Conservation (phyloP, 768 basidiomycete species). For the Sarcodon aspratus region DNA sequence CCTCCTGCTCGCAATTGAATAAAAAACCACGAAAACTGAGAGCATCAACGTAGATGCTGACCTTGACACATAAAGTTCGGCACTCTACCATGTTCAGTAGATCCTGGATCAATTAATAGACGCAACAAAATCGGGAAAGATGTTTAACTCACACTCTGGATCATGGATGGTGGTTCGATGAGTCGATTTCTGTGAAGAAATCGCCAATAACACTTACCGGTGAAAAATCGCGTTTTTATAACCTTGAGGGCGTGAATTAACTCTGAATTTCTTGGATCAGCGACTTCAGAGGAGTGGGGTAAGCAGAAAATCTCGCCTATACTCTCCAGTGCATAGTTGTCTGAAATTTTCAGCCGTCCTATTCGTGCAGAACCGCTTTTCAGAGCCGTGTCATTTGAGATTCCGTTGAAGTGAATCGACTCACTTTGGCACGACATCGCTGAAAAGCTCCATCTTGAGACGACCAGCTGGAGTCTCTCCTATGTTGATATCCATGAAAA, state of each 20-base stretch:
- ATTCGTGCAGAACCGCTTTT: constrained; percentile 1
- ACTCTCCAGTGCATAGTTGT: constrained; percentile 96
- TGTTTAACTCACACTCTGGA: constrained; percentile 55
- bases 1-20: constrained; percentile 42
- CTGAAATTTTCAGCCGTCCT: constrained; percentile 98
- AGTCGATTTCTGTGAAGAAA: background rate
- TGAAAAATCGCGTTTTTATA: constrained; percentile 91
- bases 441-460: constrained; percentile 96
- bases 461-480: constrained; percentile 94
- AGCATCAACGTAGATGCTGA: constrained; percentile 11
- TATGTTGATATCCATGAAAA: constrained; percentile 96
- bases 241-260: constrained; percentile 79
- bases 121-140: constrained; percentile 2
- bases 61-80: constrained; percentile 98
- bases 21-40: background rate
- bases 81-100: constrained; percentile 33
- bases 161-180: too few relatives aligned
- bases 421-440: constrained; percentile 91
- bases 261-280: constrained; percentile 25
- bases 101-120: constrained; percentile 5
- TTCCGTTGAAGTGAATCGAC: constrained; percentile 11
- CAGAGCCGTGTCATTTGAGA: too few relatives aligned
- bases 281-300: background rate
- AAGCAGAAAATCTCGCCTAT: constrained; percentile 40
- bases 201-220: constrained; percentile 42